Conservation (phyloP, 2,329 filamentous ascomycete species). For the Pseudocercospora eumusae region DNA sequence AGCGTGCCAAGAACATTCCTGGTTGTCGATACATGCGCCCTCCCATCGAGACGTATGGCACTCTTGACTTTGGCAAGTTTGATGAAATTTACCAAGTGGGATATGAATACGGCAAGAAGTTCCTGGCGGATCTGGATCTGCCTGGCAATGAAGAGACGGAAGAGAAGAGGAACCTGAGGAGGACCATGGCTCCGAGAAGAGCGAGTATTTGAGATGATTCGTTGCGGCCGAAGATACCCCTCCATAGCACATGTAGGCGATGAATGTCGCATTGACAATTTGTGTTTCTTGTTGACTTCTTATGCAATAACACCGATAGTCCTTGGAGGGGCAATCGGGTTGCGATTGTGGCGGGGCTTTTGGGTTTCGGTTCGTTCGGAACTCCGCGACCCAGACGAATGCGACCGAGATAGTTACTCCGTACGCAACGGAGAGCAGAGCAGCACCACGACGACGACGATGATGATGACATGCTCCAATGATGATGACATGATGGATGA, state of each 20-base stretch:
- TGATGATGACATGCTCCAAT: too few species aligned
- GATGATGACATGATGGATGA: neutral
- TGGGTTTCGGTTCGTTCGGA: neutral
- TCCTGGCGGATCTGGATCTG: constrained; percentile 72
- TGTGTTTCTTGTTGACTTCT: too few species aligned
- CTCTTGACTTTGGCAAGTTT: constrained; percentile 94
- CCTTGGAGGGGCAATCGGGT: neutral
- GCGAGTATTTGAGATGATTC: constrained; percentile 46
- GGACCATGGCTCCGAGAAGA: constrained; percentile 55
- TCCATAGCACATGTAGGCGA: neutral
- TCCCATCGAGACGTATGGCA: constrained; percentile 89
- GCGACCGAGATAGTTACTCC: neutral
- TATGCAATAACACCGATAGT: too few species aligned
- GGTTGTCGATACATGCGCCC: constrained; percentile 97
- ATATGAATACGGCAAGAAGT: constrained; percentile 81
- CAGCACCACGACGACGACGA: too few species aligned
- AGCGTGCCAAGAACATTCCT: constrained; percentile 85
- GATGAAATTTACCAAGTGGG: constrained; percentile 94
- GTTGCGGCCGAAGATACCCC: neutral
- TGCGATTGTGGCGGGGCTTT: neutral
- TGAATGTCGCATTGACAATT: neutral
- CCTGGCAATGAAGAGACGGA: constrained; percentile 56
- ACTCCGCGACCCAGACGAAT: neutral
- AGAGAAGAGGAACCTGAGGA: constrained; percentile 53
- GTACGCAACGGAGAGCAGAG: neutral